Conservation (phyloP, 1,284 basidiomycete genomes). For the Tilletia walkeri region DNA sequence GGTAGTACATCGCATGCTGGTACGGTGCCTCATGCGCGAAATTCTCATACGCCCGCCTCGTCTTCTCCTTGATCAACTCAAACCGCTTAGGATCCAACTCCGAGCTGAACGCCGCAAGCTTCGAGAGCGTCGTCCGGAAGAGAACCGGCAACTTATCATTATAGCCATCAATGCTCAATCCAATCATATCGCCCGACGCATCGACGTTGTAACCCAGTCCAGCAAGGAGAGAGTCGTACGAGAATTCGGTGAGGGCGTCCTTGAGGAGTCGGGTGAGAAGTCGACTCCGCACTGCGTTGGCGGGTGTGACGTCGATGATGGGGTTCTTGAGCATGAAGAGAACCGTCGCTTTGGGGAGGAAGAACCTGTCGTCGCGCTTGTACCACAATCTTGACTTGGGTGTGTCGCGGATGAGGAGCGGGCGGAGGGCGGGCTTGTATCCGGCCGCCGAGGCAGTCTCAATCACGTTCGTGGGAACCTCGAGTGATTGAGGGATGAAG, state of each 20-base stretch:
- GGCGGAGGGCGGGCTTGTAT: conserved; percentile 42
- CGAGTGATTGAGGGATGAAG: conserved; percentile 50
- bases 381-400: conserved; percentile 50
- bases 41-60: conserved; percentile 61
- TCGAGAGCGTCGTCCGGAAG: conserved; percentile 72
- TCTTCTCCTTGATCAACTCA: conserved; percentile 80
- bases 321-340: conserved; percentile 52
- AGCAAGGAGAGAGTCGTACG: conserved; percentile 90
- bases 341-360: conserved; percentile 54
- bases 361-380: conserved; percentile 55
- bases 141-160: conserved; percentile 88
- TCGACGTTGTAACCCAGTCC: conserved; percentile 77
- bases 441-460: not conserved
- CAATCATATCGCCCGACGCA: conserved; percentile 69
- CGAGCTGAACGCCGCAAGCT: conserved; percentile 64
- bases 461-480: conserved; percentile 27
- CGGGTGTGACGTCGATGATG: conserved; percentile 53
- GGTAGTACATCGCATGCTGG: conserved; percentile 75
- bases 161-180: conserved; percentile 76
- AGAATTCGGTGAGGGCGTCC: conserved; percentile 83
- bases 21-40: conserved; percentile 83
- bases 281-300: conserved; percentile 59
- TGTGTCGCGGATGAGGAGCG: conserved; percentile 43
- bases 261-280: conserved; percentile 83
- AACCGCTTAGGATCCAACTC: conserved; percentile 72